Percentiles rank a stretch among this genome's conserved stretches.
phyloP scores from a whole-genome alignment of 2,329 filamentous ascomycete species.

The Diaporthe sp. region DNA sequence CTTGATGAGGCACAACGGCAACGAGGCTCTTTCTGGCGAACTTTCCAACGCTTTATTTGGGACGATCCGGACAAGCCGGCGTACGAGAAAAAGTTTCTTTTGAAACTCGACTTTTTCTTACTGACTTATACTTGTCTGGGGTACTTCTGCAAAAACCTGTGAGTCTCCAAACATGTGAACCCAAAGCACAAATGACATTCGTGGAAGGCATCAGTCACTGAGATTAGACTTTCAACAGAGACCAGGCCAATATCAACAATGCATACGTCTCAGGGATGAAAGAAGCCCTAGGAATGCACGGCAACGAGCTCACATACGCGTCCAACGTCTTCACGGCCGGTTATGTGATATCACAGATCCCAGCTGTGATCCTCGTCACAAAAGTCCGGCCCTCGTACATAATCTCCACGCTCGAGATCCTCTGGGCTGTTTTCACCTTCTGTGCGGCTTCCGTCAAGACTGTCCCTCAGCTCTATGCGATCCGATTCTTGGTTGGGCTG shows the following conservation, averaged over 20 bases:
- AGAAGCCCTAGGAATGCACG: conserved; percentile 39
- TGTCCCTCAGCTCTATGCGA: conserved; percentile 39
- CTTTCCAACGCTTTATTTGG: conserved; percentile 47
- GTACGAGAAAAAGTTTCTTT: conserved; percentile 41
- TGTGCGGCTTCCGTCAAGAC: conserved; percentile 41
- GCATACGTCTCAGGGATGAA: conserved; percentile 42
- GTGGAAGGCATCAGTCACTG: not conserved
- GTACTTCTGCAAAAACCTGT: conserved; percentile 42
- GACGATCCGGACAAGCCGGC: conserved; percentile 48
- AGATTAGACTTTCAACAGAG: not conserved
- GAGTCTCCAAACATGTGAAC: not conserved
- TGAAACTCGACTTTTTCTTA: conserved; percentile 41
- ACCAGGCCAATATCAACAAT: conserved; percentile 39
- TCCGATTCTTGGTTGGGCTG: conserved; percentile 38
- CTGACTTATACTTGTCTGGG: conserved; percentile 38
- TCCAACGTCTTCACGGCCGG: conserved; percentile 41
- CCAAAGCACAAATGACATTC: not conserved
- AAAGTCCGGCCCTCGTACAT: conserved; percentile 39
- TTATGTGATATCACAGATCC: conserved; percentile 38
- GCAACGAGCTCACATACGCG: conserved; percentile 37
- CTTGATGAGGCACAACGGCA: not conserved
- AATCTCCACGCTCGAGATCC: conserved; percentile 37
- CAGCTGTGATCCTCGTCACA: conserved; percentile 40
- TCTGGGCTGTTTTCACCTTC: conserved; percentile 40
- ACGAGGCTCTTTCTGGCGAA: conserved; percentile 38